Evolutionary conservation across 1,284 basidiomycete species (phyloP), one percentile per base, ranked within the genome.

Genomic region (Rhodotorula sp.): DNA sequence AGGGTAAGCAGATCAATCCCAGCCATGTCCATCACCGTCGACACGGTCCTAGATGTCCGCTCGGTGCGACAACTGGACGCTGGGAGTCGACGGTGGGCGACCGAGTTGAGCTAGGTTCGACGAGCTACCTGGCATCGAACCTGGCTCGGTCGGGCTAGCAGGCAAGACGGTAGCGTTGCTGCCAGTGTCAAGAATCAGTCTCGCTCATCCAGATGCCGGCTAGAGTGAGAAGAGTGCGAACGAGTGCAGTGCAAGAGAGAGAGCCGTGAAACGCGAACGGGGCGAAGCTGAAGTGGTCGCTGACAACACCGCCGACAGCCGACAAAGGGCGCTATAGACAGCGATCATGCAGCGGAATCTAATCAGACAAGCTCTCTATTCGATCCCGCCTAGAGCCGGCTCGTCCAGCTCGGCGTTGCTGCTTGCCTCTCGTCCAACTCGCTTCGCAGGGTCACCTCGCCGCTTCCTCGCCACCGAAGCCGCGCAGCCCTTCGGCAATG

Each of bases 321-420:
- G 8, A 6, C 19, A n/a, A 2, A 47, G 28, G 45, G 18, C 28
- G 28, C 26, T n/a, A 34, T 10, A 5, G 19, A 31, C 16, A 3
- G 23, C 10, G 34, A 66, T 71, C 67, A 64, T 72, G 5, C 64
- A 59, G 19, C 57, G 67, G 5, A 47, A 50, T n/a, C 52, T 38
- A 1, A 5, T 69, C 19, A 54, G 67, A 19, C 31, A 31, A 0
- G 67, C 70, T 16, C 67, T 71, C 14, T 71, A 71, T 57, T 45
- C 63, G 6, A 54, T 71, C 16, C 70, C 70, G 31, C 70, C 70
- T 15, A 54, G 70, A 3, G 34, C 18, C 0, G 70, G 70, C 0
- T 68, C 70, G 8, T 56, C 66, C 26, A 60, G 58, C 23, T 26
- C 62, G 14, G 21, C 48, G 21, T 6, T 26, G 26, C 2, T 26